Evolutionary conservation across 352 stramenopile species (phyloP), one percentile per base, ranked within the genome.

Genomic region (Globisporangium takayamanum): DNA sequence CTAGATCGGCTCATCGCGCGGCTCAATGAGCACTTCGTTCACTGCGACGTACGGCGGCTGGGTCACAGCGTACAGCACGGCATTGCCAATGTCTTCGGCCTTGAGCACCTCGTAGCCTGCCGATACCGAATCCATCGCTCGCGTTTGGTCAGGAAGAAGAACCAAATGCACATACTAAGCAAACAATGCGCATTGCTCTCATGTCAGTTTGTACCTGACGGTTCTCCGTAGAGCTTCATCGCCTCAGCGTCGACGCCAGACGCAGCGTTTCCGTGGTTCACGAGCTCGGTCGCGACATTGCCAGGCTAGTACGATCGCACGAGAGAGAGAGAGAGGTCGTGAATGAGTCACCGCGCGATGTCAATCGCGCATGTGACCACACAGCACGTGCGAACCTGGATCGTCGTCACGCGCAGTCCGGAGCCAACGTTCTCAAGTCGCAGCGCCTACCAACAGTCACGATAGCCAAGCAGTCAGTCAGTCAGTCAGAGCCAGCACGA

Each of bases 1-100:
- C 41, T 84, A 88, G 48, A 87, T 88, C 26, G 78, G 78, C 62
- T 96, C 87, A 68, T 96, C 89, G 44, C 88, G 80, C 37, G 88
- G 84, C 67, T 97, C 88, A 42, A 97, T 87, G 48, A 97, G 73
- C 50, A 97, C 77, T 60, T 93, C 87, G 66, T 97, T 97, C 53
- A 97, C 82, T 12, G 87, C 84, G 25, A 96, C 87, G 68, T 96
- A 89, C 22, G 74, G 53, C 22, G 90, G 89, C 51, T 94, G 85
- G 25, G 78, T 92, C 50, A 96, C 74, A 14, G 88, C 87, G 60
- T 94, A 97, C 36, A 97, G 49, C 37, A 97, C 89, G 6, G 90
- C 87, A 55, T 85, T 76, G 11, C 79, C 86, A 52, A 97, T 77
- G 68, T 97, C 88, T 57, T 85, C 55, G 15, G 86, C 70, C 72